Conservation (phyloP, 495 filamentous ascomycete genomes). For the Xylaria longipes region DNA sequence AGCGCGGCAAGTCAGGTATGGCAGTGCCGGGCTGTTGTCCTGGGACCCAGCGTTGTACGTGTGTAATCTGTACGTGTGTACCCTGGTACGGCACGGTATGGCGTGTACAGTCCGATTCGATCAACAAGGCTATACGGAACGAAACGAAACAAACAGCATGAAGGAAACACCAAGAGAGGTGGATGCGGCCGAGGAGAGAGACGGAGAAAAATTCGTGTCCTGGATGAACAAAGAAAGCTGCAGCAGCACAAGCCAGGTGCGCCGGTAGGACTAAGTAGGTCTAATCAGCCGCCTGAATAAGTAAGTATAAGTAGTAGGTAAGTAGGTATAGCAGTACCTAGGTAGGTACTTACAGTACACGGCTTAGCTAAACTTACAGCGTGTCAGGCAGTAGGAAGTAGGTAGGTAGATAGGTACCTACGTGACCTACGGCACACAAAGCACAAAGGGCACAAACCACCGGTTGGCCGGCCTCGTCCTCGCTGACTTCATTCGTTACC, state of each 20-base stretch:
- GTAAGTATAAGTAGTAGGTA: background rate
- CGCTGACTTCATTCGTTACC: background rate
- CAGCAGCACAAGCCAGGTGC: background rate
- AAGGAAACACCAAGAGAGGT: background rate
- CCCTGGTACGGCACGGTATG: conserved; percentile 5
- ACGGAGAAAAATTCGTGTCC: background rate
- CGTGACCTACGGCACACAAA: background rate
- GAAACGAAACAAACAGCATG: conserved; percentile 33
- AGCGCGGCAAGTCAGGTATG: conserved; percentile 17
- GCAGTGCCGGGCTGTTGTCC: background rate
- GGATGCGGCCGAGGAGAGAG: background rate
- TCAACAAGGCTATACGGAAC: conserved; percentile 7
- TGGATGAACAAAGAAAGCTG: conserved; percentile 8
- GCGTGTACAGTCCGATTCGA: background rate
- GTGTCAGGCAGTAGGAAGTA: no score
- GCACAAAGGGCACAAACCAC: background rate
- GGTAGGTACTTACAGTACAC: background rate
- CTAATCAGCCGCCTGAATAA: background rate
- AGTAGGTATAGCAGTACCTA: background rate
- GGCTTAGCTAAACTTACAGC: conserved; percentile 2
- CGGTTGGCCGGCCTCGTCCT: background rate
- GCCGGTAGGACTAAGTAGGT: background rate
- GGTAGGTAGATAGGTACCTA: no score
- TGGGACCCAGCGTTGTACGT: conserved; percentile 1
- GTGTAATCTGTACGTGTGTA: conserved; percentile 15